A percentile compares a stretch with the other conserved stretches of the same genome.
phyloP scores from a whole-genome alignment of 495 filamentous ascomycete genomes.

The Opeltia flavorubescens region DNA sequence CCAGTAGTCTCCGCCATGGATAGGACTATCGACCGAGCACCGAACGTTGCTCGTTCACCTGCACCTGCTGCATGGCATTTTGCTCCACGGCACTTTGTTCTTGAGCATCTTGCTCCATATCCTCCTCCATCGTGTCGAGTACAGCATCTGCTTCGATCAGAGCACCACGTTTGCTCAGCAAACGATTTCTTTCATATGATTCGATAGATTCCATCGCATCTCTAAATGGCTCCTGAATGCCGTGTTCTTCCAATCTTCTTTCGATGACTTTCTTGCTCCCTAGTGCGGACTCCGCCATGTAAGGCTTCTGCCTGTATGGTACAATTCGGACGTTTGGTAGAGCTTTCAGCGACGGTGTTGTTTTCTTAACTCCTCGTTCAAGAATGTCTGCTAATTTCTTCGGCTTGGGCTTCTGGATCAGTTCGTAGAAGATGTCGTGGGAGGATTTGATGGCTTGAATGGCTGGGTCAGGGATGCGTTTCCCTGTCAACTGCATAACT shows the following conservation, averaged over 20 bases:
- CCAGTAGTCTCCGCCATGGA: too few species aligned
- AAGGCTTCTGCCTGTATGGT: slow-evolving; percentile 42
- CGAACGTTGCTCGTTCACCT: too few species aligned
- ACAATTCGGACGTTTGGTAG: slow-evolving; percentile 61
- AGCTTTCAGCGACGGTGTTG: slow-evolving; percentile 18
- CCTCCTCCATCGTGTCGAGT: neutral
- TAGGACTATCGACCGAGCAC: too few species aligned
- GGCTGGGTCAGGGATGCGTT: slow-evolving; percentile 52
- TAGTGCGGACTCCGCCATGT: slow-evolving; percentile 57
- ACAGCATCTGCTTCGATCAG: neutral
- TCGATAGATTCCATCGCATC: neutral
- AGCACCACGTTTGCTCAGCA: neutral
- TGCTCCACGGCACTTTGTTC: neutral
- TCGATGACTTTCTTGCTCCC: slow-evolving; percentile 81
- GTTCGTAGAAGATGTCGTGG: slow-evolving; percentile 35
- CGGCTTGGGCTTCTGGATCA: slow-evolving; percentile 45
- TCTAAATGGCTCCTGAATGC: slow-evolving; percentile 21
- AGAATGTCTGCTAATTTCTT: slow-evolving; percentile 33
- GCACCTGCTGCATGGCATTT: too few species aligned
- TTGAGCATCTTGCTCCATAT: neutral
- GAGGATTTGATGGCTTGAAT: slow-evolving; percentile 40
- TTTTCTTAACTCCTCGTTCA: slow-evolving; percentile 4
- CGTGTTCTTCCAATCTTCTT: slow-evolving; percentile 49
- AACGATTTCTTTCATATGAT: neutral
- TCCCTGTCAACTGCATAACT: slow-evolving; percentile 61